Evolutionary conservation across 2,329 filamentous ascomycete genomes (phyloP).

Genomic region (Monosporascus cannonballus): DNA sequence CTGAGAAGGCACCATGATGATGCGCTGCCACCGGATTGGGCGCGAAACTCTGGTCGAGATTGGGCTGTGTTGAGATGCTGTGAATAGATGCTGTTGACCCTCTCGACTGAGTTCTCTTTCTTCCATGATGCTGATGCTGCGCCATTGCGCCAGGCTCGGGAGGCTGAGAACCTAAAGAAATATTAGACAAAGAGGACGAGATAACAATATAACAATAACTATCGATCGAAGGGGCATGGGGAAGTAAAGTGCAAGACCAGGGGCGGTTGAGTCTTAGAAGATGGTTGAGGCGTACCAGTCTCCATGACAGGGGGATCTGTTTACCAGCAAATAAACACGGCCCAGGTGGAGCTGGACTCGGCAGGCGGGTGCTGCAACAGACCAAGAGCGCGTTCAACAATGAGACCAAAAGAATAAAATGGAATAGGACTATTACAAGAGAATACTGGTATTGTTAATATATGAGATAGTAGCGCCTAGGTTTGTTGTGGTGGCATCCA

Average conservation of each 20-base stretch:
- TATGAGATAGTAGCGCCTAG: background rate
- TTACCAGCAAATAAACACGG: conserved; percentile 16
- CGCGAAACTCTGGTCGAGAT: conserved; percentile 41
- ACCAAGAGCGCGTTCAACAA: background rate
- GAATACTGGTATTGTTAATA: background rate
- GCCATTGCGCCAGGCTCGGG: conserved; percentile 28
- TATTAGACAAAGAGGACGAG: conserved; percentile 6
- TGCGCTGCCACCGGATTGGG: conserved; percentile 17
- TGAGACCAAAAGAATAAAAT: background rate
- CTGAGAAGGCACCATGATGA: conserved; percentile 35
- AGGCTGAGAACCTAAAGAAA: conserved; percentile 20
- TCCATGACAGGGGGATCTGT: conserved; percentile 23
- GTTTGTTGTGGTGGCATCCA: background rate
- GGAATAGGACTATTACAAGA: background rate
- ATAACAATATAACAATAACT: background rate
- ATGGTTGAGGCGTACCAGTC: conserved; percentile 14
- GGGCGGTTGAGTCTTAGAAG: background rate
- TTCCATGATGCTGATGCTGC: conserved; percentile 32
- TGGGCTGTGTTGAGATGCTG: conserved; percentile 46
- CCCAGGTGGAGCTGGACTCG: background rate
- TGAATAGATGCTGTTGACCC: conserved; percentile 53
- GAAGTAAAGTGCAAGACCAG: background rate
- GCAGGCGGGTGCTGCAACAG: conserved; percentile 4
- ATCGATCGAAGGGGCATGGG: background rate
- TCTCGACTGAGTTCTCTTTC: conserved; percentile 47